Conservation (phyloP, 2,329 filamentous ascomycete genomes). For the Botrytis porri region DNA sequence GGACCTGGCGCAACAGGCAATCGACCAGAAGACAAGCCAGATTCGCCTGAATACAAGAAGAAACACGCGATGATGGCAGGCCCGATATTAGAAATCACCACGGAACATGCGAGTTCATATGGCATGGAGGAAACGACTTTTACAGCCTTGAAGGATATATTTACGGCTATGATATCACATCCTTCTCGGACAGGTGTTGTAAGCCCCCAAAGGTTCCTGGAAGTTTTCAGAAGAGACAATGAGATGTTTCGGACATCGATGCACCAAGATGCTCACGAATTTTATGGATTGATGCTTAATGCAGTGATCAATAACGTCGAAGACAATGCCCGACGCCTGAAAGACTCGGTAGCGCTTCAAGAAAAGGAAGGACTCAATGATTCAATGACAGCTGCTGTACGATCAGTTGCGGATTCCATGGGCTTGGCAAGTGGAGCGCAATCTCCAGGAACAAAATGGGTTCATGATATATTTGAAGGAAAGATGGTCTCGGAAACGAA, state of each 20-base stretch:
- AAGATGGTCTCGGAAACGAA: conserved; percentile 93
- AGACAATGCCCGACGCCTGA: conserved; percentile 68
- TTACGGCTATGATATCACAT: conserved; percentile 82
- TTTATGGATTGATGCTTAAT: conserved; percentile 91
- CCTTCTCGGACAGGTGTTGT: conserved; percentile 82
- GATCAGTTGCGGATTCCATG: conserved; percentile 43
- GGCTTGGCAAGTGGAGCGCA: conserved; percentile 41
- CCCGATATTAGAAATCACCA: conserved; percentile 79
- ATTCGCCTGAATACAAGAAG: conserved; percentile 97
- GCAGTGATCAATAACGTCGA: conserved; percentile 94
- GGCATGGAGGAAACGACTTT: conserved; percentile 95
- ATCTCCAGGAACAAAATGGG: conserved; percentile 75
- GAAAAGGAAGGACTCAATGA: conserved; percentile 48
- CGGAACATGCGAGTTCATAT: conserved; percentile 75
- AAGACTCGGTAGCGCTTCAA: conserved; percentile 47
- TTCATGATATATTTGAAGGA: conserved; percentile 95
- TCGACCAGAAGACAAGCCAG: conserved; percentile 85
- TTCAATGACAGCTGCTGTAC: conserved; percentile 48
- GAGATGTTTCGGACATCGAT: conserved; percentile 97
- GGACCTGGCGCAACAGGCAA: conserved; percentile 48
- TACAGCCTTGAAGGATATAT: conserved; percentile 93
- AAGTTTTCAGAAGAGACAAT: conserved; percentile 90
- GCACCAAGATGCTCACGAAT: conserved; percentile 98
- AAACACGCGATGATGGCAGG: conserved; percentile 87
- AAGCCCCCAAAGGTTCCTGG: conserved; percentile 87